A percentile compares a stretch with the other conserved stretches of the same genome.
Conservation (phyloP, 2,329 filamentous ascomycete genomes). For the Botrytis fabae region DNA sequence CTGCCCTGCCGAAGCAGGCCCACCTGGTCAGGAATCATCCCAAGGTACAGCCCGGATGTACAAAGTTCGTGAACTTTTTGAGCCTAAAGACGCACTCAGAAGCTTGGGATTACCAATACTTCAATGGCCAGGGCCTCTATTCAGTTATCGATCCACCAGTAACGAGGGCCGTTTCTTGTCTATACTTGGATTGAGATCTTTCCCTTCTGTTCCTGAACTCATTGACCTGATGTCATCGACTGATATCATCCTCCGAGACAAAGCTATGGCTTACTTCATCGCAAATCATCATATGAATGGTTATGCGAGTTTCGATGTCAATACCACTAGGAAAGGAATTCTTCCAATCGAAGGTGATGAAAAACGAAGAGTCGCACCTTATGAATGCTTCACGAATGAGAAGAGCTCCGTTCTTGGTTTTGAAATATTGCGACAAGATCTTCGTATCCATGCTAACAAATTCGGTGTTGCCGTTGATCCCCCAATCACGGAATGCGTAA, state of each 20-base stretch:
- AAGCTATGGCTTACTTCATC: conserved; percentile 79
- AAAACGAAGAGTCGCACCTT: conserved; percentile 67
- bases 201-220: conserved; percentile 71
- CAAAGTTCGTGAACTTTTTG: conserved; percentile 76
- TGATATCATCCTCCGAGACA: conserved; percentile 59
- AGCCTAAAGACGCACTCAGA: conserved; percentile 71
- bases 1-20: conserved; percentile 72
- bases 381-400: conserved; percentile 79
- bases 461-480: conserved; percentile 87
- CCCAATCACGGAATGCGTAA: conserved; percentile 73
- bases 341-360: conserved; percentile 72
- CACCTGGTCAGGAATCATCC: conserved; percentile 54
- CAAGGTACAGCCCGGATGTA: conserved; percentile 58
- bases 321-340: conserved; percentile 56
- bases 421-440: conserved; percentile 69
- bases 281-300: conserved; percentile 74
- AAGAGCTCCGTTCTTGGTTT: conserved; percentile 78
- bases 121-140: conserved; percentile 72
- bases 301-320: conserved; percentile 66
- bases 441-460: conserved; percentile 78
- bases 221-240: conserved; percentile 73
- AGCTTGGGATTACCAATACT: conserved; percentile 72
- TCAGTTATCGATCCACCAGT: conserved; percentile 63
- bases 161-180: conserved; percentile 74
- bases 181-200: conserved; percentile 69